Evolutionary conservation across 768 basidiomycete species (phyloP), one percentile per base, ranked within the genome.

Genomic region (Xerocomellus chrysenteron): DNA sequence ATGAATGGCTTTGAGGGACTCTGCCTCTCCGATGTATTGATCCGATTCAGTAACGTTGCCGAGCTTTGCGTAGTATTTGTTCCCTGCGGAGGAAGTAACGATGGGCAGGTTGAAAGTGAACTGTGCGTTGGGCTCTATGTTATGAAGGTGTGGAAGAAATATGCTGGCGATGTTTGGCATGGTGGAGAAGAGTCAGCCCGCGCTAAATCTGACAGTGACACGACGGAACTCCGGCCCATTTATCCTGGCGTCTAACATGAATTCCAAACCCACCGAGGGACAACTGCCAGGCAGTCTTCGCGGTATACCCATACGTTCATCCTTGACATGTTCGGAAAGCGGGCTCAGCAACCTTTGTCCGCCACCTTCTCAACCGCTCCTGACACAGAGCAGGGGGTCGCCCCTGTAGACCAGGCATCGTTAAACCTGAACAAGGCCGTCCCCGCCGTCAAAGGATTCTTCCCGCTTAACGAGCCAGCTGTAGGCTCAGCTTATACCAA

Each of bases 11-110:
- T 74, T 80, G 51, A 92, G 78, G 9, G 90, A 88, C 61, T 84
- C 83, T 40, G 78, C 82, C 70, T 92, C 90, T 13, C 87, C 88
- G 0, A 66, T 63, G 59, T 80, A 91, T 59, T 92, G 90, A 57
- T 88, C 89, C 52, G 50, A 66, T 55, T 90, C 86, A 16, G 57
- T 50, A 7, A 73, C 46, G 5, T 73, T 67, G 8, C 89, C 88
- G 11, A 76, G 49, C 65, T 92, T 92, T 47, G 77, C 83, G 59
- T 79, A 90, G 69, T 89, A 92, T 24, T 64, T 66, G 35, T 69
- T 73, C 7, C 86, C 86, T 5, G 77, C 74, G 1, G 88, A 84
- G 17, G 88, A 86, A 17, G 55, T 70, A 19, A 89, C 66, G 54
- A 73, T 73, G 4, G 86, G 82, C 16, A 76, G 67, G 28, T 46